These are phyloP conservation scores for Colletotrichum lindemuthianum DNA, from an alignment of 2,329 filamentous ascomycete species.

Conservation along the genomic window DNA sequence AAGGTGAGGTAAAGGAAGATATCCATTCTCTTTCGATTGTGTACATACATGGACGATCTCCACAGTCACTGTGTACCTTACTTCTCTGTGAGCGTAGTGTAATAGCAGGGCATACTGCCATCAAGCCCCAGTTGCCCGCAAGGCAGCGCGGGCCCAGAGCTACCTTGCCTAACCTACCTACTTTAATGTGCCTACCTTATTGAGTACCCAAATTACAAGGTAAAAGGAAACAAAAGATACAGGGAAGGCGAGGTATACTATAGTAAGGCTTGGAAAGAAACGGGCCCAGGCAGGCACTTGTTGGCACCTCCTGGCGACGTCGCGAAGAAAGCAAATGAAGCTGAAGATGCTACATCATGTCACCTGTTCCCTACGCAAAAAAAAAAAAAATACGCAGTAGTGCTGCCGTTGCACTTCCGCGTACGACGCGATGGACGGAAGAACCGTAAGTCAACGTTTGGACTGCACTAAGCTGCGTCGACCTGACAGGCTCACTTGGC, in stretches of 20 bases:
- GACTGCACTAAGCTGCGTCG: constrained; percentile 2
- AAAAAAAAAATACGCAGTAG: constrained; percentile 5
- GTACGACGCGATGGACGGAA: background rate
- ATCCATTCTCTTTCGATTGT: too few species aligned
- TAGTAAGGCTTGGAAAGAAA: constrained; percentile 15
- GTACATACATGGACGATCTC: too few species aligned
- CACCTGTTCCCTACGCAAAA: constrained; percentile 30
- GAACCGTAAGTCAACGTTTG: constrained; percentile 13
- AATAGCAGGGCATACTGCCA: background rate
- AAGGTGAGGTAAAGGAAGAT: too few species aligned
- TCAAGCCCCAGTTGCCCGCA: background rate
- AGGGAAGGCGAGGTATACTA: constrained; percentile 35
- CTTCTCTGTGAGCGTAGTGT: too few species aligned
- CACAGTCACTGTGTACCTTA: too few species aligned
- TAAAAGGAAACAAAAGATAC: constrained; percentile 16
- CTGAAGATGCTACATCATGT: constrained; percentile 33
- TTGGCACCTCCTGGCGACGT: constrained; percentile 32
- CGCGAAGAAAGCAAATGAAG: constrained; percentile 35
- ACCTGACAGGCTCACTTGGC: constrained; percentile 7
- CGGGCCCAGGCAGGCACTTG: constrained; percentile 12
- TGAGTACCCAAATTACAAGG: constrained; percentile 2
- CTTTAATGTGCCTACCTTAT: background rate
- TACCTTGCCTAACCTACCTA: background rate
- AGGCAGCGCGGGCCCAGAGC: background rate
- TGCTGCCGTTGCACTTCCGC: background rate